Evolutionary conservation across 2,329 filamentous ascomycete genomes (phyloP).

Genomic region (Hymenoscyphus occultus): DNA sequence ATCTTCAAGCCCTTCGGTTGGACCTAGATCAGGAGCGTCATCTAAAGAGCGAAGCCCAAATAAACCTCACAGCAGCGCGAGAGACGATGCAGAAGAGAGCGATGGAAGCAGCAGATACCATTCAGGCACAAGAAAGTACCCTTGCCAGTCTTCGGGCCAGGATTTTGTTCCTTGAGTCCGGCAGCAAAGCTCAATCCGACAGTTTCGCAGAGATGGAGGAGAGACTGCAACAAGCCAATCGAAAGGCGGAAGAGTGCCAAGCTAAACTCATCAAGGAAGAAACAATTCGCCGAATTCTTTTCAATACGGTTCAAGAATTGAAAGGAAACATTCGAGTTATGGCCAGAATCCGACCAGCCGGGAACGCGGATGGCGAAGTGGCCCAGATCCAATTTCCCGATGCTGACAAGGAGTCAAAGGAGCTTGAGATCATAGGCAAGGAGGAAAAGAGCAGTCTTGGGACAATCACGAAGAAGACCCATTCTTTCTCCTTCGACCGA

Average conservation of each 20-base stretch:
- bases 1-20: constrained; percentile 46
- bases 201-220: constrained; percentile 80
- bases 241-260: constrained; percentile 65
- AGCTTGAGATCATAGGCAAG: constrained; percentile 79
- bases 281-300: constrained; percentile 82
- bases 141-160: constrained; percentile 75
- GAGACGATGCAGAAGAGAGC: constrained; percentile 45
- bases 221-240: constrained; percentile 73
- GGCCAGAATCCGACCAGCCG: constrained; percentile 76
- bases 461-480: constrained; percentile 71
- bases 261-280: constrained; percentile 89
- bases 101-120: constrained; percentile 57
- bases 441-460: constrained; percentile 81
- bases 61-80: constrained; percentile 48
- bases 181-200: constrained; percentile 83
- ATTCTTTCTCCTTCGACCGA: constrained; percentile 87
- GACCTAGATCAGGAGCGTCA: constrained; percentile 63
- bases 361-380: constrained; percentile 56
- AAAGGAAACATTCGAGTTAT: constrained; percentile 99
- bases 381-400: constrained; percentile 81
- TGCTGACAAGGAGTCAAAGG: constrained; percentile 74
- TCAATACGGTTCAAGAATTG: constrained; percentile 96
- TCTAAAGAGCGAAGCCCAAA: constrained; percentile 36
- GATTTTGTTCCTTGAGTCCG: constrained; percentile 85
- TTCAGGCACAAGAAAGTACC: constrained; percentile 68